Evolutionary conservation across 78 protist species (phyloP).

Genomic region (Dictyostelium discoideum): DNA sequence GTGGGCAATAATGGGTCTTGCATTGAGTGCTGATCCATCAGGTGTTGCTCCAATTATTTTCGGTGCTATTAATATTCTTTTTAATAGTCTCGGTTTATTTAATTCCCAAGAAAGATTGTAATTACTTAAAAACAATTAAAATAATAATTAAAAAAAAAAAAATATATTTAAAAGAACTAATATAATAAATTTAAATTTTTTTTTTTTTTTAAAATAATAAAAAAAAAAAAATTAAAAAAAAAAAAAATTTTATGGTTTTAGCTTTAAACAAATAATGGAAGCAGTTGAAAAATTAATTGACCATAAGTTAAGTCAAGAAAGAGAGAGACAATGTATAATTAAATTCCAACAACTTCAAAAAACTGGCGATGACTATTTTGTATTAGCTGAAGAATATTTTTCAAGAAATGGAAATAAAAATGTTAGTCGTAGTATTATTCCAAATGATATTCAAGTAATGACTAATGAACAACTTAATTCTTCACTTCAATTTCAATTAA

Average conservation of each 20-base stretch:
- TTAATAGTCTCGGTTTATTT: neutral
- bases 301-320: neutral
- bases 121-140: too few species aligned
- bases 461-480: neutral
- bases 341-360: neutral
- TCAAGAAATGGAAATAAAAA: neutral
- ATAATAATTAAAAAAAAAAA: too few species aligned
- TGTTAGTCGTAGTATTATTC: neutral
- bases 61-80: neutral
- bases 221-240: too few species aligned
- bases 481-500: neutral
- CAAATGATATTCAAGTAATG: neutral
- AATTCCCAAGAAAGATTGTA: neutral
- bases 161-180: too few species aligned
- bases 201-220: too few species aligned
- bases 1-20: neutral
- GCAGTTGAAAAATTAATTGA: constrained; percentile 13
- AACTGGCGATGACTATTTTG: neutral
- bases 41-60: neutral
- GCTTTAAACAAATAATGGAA: constrained; percentile 16
- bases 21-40: neutral
- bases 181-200: too few species aligned
- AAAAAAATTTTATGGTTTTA: too few species aligned
- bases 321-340: neutral
- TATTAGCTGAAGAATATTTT: neutral